Conservation (phyloP, 176 grass and related monocot species). For the Carex cristatella region DNA sequence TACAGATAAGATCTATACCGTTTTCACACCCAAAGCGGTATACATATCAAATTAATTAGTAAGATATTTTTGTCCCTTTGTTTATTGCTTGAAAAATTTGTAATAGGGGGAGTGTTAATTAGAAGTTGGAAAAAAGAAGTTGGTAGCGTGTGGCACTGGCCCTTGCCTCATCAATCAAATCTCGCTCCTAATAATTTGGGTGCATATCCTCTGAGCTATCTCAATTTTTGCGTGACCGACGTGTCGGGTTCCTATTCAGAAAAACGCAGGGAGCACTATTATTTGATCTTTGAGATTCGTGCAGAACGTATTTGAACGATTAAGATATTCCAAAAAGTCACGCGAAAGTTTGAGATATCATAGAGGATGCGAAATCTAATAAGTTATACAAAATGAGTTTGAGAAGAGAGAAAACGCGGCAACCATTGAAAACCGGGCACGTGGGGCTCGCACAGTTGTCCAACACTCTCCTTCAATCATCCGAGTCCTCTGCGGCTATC, state of each 20-base stretch:
- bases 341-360: too few species aligned
- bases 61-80: background rate
- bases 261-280: too few species aligned
- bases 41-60: background rate
- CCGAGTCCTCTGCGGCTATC: background rate
- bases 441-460: background rate
- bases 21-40: too few species aligned
- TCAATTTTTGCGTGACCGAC: too few species aligned
- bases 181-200: background rate
- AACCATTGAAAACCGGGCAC: background rate
- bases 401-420: background rate
- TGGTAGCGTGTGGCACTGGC: background rate
- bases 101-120: background rate
- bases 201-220: too few species aligned
- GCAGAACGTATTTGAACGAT: too few species aligned
- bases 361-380: too few species aligned
- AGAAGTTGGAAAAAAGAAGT: background rate
- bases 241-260: too few species aligned
- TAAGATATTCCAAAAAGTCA: too few species aligned
- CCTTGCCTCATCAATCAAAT: background rate
- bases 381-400: background rate
- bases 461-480: background rate
- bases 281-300: too few species aligned
- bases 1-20: too few species aligned
- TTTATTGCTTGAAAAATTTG: constrained; percentile 7